Percentiles rank a stretch among this genome's conserved stretches.
Conservation (phyloP, 345 rosid genomes). For the Salix caprea region DNA sequence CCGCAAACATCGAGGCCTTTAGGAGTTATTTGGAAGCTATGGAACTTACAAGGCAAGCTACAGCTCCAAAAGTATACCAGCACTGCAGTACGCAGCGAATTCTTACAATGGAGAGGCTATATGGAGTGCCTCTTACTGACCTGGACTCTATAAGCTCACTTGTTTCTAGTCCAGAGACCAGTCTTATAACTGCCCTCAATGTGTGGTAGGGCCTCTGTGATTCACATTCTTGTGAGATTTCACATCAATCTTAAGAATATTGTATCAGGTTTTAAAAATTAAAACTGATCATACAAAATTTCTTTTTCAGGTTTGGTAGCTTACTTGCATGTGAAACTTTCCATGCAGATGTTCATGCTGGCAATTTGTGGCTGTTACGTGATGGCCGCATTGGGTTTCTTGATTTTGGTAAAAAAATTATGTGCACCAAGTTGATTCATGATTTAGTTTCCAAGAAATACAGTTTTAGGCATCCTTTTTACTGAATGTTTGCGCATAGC, state of each 20-base stretch:
- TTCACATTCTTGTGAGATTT: constrained; percentile 9
- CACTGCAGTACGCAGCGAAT: constrained; percentile 80
- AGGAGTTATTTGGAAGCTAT: constrained; percentile 73
- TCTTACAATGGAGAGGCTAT: constrained; percentile 94
- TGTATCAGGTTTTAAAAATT: background rate
- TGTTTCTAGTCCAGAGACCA: constrained; percentile 81
- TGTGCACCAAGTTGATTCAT: background rate
- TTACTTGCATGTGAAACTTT: constrained; percentile 88
- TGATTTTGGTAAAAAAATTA: constrained; percentile 65
- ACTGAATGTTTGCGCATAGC: background rate
- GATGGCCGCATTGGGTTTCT: constrained; percentile 98
- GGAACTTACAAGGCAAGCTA: constrained; percentile 88
- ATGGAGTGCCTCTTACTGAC: constrained; percentile 98
- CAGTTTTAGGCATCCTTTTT: background rate
- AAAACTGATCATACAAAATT: background rate
- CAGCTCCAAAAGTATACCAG: constrained; percentile 81
- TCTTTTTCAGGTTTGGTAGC: constrained; percentile 81
- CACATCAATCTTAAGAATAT: background rate
- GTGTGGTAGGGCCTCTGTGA: constrained; percentile 58
- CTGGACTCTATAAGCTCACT: constrained; percentile 84
- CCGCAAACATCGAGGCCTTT: constrained; percentile 72
- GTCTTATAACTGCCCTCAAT: constrained; percentile 90
- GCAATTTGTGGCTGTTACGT: constrained; percentile 85
- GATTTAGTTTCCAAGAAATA: background rate
- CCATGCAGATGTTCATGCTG: constrained; percentile 99